Base-by-base conservation (phyloP, 2,329 filamentous ascomycete genomes). In the Septoria petroselini region DNA sequence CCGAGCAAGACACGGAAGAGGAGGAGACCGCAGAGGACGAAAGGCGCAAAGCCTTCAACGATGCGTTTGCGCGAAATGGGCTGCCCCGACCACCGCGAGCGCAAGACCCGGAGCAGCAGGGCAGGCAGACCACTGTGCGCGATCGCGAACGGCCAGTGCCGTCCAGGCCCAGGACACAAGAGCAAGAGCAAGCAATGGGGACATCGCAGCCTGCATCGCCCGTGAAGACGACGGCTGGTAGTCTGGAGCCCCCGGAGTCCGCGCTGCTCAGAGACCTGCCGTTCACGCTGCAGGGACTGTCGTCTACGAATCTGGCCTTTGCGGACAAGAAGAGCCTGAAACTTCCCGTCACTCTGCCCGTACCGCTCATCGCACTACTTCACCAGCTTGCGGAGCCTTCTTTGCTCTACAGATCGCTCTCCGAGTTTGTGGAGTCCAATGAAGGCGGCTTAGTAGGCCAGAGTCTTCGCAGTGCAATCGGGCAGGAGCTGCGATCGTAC, bases 351-450 rank as follows among this genome's bases (percentile, higher is more conserved):
- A 88, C 84, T 0, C 76, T 98, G 4, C 90, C 93, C 1, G 76
- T 91, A 4, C 91, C 93, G 2, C 76, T 97, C 7, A 76, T 97
- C 11, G 91, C 90, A 12, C 77, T 98, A 7, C 75, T 98, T 2
- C 89, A 98, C 62, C 88, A 86, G 0, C 74, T 98, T 15, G 90
- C 93, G 1, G 93, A 98, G 65, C 93, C 93, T 6, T 94, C 91
- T 4, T 75, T 98, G n/a, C 76, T 98, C 7, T 98, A 96, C 66
- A 83, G 85, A 52, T 82, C 82, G 1, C 78, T 98, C 1, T 82
- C 89, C 11, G 77, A 79, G 3, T 98, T 95, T 69, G 85, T 91
- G 49, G 86, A 94, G 53, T 85, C 85, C 3, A 82, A 83, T 1
- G 86, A 89, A 41, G 84, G 86, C 25, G 91, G 91, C 0, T 75